Conservation (phyloP, 225 moss, liverwort and hornwort genomes). For the Neckera pumila region DNA sequence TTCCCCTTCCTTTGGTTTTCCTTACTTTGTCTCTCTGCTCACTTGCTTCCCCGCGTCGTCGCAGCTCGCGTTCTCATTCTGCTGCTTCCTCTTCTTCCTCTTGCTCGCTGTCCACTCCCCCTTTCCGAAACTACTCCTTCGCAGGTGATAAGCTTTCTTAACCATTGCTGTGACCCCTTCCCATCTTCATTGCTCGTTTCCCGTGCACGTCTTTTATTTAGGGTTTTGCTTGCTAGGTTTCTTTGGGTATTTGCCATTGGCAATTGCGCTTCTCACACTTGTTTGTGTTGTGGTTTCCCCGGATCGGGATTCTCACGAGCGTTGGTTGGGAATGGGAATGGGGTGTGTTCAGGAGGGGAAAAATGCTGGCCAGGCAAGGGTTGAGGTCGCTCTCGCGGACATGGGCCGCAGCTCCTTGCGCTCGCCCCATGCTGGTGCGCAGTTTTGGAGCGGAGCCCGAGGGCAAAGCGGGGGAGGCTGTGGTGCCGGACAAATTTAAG, state of each 20-base stretch:
- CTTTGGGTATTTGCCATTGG: background rate
- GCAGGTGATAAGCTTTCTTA: background rate
- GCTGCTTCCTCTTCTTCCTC: background rate
- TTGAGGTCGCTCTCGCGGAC: constrained; percentile 21
- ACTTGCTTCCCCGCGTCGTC: background rate
- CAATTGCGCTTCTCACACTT: background rate
- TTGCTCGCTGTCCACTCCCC: background rate
- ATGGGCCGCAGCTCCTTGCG: constrained; percentile 10
- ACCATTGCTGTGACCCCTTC: background rate
- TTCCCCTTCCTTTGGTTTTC: background rate
- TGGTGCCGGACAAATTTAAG: constrained; percentile 44
- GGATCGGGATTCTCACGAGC: background rate
- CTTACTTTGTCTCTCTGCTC: background rate
- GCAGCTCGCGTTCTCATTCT: background rate
- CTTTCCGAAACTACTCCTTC: background rate
- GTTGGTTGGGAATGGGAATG: background rate
- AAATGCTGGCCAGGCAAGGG: constrained; percentile 30
- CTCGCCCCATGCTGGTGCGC: constrained; percentile 16
- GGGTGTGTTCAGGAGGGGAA: background rate
- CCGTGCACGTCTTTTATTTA: background rate
- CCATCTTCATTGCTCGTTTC: background rate
- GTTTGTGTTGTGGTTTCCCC: background rate
- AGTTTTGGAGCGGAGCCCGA: constrained; percentile 9
- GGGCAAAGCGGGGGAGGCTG: background rate
- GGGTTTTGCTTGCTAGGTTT: background rate